Evolutionary conservation across 768 basidiomycete species (phyloP), one percentile per base, ranked within the genome.

Genomic region (Serendipita vermifera): DNA sequence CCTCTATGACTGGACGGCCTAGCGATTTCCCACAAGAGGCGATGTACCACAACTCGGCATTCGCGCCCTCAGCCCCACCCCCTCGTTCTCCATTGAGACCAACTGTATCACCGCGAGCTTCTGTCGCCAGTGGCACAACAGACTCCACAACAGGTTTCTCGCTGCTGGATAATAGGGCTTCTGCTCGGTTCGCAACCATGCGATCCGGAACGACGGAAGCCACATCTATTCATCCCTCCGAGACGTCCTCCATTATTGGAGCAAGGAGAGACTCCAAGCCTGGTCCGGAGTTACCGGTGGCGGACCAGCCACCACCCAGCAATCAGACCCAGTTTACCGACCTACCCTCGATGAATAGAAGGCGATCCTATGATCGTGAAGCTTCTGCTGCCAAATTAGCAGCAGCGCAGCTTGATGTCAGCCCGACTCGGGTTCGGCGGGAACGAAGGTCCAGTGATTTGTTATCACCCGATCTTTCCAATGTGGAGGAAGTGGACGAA

Each of bases 181-280:
- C 77, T 64, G 82, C 78, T 39, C 33, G 59, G 65, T 89, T 80
- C 67, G 85, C 81, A 38, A 90, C 87, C 9, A 79, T 89, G 59
- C 75, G 85, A 63, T 88, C 87, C n/a, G 72, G 82, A 58, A 87
- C 81, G 31, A 90, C 88, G 29, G 87, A 88, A 60, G 74, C 82
- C 58, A 90, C 87, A 17, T 85, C 83, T 35, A 67, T 76, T 35
- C 66, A 64, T 14, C 64, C 66, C 1, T 70, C 72, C 36, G 87
- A 86, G 62, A 69, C 72, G 13, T 81, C 82, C 3, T 84, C 83
- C 7, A 70, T 85, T 55, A 76, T 76, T 73, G 75, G 32, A 73
- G 81, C n/a, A 84, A 87, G 62, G 85, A 77, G 14, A 81, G 73
- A 51, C n/a, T 51, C 46, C 9, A 51, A 51, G 32, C n/a, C 7